Evolutionary conservation across 2,329 filamentous ascomycete species (phyloP).

Genomic region (Venturia pyrina): DNA sequence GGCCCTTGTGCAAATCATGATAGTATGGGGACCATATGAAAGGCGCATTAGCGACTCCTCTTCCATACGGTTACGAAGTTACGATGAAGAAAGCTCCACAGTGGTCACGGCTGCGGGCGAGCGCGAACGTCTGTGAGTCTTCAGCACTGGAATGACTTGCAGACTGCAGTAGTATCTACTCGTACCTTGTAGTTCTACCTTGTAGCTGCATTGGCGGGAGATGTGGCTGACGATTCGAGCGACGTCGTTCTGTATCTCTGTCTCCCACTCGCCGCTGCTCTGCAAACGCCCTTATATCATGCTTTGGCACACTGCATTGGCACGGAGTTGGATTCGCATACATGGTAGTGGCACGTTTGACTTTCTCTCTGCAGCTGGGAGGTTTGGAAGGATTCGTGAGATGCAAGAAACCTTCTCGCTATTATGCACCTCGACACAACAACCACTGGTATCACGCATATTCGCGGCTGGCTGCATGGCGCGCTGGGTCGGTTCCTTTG

Average conservation of each 20-base stretch:
- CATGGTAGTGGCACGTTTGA: neutral
- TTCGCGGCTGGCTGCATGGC: neutral
- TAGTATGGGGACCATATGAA: neutral
- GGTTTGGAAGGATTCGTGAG: neutral
- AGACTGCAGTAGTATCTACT: neutral
- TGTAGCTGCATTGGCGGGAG: neutral
- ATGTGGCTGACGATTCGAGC: neutral
- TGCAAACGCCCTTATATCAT: neutral
- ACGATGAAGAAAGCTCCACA: neutral
- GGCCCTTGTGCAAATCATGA: neutral
- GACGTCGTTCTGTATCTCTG: neutral
- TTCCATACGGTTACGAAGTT: neutral
- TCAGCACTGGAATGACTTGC: neutral
- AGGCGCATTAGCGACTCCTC: neutral
- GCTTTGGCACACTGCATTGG: neutral
- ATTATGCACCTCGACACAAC: neutral
- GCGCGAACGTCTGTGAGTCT: neutral
- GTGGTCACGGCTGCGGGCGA: neutral
- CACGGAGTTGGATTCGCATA: neutral
- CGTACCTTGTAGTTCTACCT: neutral
- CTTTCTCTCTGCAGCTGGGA: neutral
- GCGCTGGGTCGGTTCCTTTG: neutral
- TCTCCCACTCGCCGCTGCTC: neutral
- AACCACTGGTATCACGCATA: neutral
- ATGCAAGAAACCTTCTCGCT: neutral